phyloP scores from a whole-genome alignment of 2,329 filamentous ascomycete species.

The Gaeumannomyces sp. region DNA sequence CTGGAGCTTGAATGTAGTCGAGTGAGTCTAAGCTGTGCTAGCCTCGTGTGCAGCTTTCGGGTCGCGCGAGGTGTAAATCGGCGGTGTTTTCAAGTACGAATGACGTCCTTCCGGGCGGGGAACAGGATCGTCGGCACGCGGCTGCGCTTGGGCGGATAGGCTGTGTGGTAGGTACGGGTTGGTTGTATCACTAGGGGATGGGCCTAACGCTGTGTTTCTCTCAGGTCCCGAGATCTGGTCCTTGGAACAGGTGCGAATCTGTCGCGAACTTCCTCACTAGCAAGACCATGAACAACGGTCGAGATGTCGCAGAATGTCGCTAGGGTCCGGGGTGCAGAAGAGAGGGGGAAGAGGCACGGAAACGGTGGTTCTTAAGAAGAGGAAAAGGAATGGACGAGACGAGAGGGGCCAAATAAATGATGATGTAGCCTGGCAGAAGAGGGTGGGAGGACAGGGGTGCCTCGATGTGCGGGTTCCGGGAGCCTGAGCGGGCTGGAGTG shows the following conservation, averaged over 20 bases:
- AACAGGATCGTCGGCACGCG: background rate
- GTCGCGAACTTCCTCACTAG: conserved; percentile 30
- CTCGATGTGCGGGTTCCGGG: background rate
- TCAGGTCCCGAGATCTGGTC: conserved; percentile 3
- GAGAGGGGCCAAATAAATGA: background rate
- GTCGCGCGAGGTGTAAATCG: background rate
- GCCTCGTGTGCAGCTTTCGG: background rate
- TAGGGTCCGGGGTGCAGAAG: background rate
- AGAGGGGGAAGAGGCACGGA: background rate
- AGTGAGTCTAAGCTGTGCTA: background rate
- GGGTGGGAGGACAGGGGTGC: background rate
- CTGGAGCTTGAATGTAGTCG: background rate
- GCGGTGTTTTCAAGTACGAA: background rate
- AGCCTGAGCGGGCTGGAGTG: background rate
- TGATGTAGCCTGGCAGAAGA: background rate
- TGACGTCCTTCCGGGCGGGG: background rate
- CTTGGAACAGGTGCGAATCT: background rate
- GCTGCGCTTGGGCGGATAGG: background rate
- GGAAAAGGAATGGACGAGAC: background rate
- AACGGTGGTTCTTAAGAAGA: background rate
- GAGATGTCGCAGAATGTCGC: background rate
- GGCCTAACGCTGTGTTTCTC: background rate
- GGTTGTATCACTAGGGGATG: background rate
- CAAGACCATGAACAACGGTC: conserved; percentile 30
- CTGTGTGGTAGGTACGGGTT: background rate